Evolutionary conservation across 805 yeast genomes (phyloP), one percentile per base, ranked within the genome.

Genomic region (Lipomyces oligophaga): DNA sequence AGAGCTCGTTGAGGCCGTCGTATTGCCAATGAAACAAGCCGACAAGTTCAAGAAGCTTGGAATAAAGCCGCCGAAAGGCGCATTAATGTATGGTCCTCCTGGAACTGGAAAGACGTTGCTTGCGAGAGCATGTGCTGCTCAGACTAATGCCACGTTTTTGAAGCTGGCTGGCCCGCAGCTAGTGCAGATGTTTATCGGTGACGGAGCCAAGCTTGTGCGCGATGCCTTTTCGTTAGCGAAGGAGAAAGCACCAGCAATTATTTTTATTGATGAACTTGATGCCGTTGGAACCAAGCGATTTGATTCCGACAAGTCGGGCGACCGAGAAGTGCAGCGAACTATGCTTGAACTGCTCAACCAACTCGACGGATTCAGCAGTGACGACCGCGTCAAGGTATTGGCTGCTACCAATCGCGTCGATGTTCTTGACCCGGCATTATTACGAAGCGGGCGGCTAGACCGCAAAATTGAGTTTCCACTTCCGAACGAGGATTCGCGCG

Each of bases 381-480:
- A 93, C 68, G 98, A 93, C 64, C 75, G 97, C 57, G 98, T 93
- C 46, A 93, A 93, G 69, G 97, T 93, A 35, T 75, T 93, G 56
- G 97, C 97, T 11, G 99, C 99, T 34, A 93, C 99, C 2, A 93
- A 93, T 67, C 83, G 98, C 73, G 97, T 93, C 32, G 99, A 93
- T 65, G 95, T 89, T 11, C 75, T 93, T 60, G 99, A 93, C 71
- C 99, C 98, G n/a, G 99, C 99, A 1, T 72, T 93, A 63, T 74
- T 93, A 62, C 83, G 99, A 74, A 86, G 96, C 1, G 99, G 99
- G 62, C 81, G 99, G 71, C 76, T 93, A 64, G 99, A 93, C 70
- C 80, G 99, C 69, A 93, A 93, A 67, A 90, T 93, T 61, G 99
- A 93, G 71, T 93, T 93, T 70, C 99, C 98, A 43, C 75, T 93